Percentiles rank a stretch among this genome's conserved stretches.
phyloP scores from a whole-genome alignment of 169 alveolate species.

The Miamiensis avidus region DNA sequence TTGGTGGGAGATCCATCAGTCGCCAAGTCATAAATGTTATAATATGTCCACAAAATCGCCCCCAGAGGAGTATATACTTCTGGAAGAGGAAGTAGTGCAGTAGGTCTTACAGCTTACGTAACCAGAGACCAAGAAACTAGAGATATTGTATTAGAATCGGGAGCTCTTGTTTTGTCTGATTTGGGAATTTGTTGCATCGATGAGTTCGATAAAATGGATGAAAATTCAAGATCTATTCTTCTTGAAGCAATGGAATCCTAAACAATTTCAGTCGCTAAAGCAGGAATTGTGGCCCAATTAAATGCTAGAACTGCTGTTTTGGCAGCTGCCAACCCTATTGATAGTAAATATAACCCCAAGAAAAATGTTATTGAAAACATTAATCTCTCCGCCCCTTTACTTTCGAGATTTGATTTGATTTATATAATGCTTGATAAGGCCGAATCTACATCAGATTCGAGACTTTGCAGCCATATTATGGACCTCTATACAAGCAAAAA shows the following conservation, averaged over 20 bases:
- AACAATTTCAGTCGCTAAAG: constrained; percentile 99
- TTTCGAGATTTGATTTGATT: constrained; percentile 95
- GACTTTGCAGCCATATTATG: constrained; percentile 80
- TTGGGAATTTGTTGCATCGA: constrained; percentile 99
- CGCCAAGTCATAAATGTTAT: constrained; percentile 98
- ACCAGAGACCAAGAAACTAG: constrained; percentile 97
- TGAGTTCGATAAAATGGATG: constrained; percentile 99
- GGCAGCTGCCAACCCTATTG: constrained; percentile 98
- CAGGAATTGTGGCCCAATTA: constrained; percentile 94
- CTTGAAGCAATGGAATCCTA: constrained; percentile 99
- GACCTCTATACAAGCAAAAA: constrained; percentile 71
- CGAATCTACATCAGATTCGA: constrained; percentile 86
- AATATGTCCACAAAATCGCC: constrained; percentile 94
- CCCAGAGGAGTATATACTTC: constrained; percentile 98
- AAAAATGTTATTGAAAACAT: constrained; percentile 98
- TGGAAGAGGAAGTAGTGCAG: constrained; percentile 98
- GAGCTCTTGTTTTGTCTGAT: constrained; percentile 99
- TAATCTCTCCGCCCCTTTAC: constrained; percentile 96
- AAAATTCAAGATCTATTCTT: constrained; percentile 96
- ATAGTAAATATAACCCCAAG: constrained; percentile 94
- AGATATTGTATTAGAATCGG: constrained; percentile 96
- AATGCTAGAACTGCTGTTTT: constrained; percentile 97
- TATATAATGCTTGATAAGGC: constrained; percentile 90
- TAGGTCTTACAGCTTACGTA: constrained; percentile 98
- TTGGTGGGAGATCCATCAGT: constrained; percentile 99